Conservation (phyloP, 2,329 filamentous ascomycete species). For the Alternaria metachromatica region DNA sequence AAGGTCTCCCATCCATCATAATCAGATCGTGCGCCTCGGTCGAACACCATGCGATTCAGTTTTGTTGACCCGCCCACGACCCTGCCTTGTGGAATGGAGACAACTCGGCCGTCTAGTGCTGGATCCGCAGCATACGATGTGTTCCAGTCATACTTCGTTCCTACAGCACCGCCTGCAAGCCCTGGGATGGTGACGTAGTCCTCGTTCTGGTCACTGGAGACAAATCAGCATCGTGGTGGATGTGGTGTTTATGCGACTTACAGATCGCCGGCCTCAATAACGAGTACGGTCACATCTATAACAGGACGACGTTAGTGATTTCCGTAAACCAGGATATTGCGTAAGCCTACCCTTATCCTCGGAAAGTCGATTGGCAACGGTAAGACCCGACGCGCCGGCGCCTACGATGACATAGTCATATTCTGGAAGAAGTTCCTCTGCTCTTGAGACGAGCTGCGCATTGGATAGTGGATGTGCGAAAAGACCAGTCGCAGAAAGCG, state of each 20-base stretch:
- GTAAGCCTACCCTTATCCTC: slow-evolving; percentile 23
- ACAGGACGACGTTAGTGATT: background rate
- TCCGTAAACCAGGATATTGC: background rate
- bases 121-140: slow-evolving; percentile 21
- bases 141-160: slow-evolving; percentile 38
- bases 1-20: slow-evolving; percentile 40
- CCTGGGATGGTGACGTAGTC: slow-evolving; percentile 32
- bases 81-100: slow-evolving; percentile 25
- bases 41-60: slow-evolving; percentile 50
- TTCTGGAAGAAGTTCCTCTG: slow-evolving; percentile 19
- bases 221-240: slow-evolving; percentile 6
- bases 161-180: slow-evolving; percentile 30
- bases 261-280: slow-evolving; percentile 35
- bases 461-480: slow-evolving; percentile 27
- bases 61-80: slow-evolving; percentile 34
- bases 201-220: slow-evolving; percentile 26
- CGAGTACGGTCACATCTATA: slow-evolving; percentile 25
- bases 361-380: slow-evolving; percentile 38
- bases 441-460: slow-evolving; percentile 15
- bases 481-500: slow-evolving; percentile 17
- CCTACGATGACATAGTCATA: slow-evolving; percentile 40
- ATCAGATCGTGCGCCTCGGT: slow-evolving; percentile 36
- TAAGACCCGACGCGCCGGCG: slow-evolving; percentile 34
- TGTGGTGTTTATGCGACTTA: slow-evolving; percentile 1
- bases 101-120: slow-evolving; percentile 17